Evolutionary conservation across 2,329 filamentous ascomycete species (phyloP).

Genomic region (Rachicladosporium sp.): DNA sequence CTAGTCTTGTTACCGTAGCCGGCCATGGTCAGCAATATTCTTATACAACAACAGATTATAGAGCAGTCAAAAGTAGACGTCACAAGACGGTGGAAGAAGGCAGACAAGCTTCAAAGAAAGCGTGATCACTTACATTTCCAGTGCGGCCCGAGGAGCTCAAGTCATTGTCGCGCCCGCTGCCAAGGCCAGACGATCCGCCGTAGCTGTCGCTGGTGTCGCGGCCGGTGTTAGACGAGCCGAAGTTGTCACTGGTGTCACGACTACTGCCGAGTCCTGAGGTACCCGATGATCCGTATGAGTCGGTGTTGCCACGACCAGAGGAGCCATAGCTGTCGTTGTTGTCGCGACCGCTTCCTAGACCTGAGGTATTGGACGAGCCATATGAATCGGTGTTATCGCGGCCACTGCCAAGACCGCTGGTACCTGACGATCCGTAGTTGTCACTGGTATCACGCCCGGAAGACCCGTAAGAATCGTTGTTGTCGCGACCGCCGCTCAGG

Average conservation of each 20-base stretch:
- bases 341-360: conserved; percentile 6
- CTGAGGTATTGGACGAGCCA: conserved; percentile 2
- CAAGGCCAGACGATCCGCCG: conserved; percentile 6
- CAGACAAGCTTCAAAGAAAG: conserved; percentile 1
- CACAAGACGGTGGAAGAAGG: conserved; percentile 10
- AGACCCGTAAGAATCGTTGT: conserved; percentile 5
- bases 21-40: background rate
- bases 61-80: too few species aligned
- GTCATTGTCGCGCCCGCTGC: conserved; percentile 2
- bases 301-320: too few species aligned
- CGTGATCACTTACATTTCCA: conserved; percentile 1
- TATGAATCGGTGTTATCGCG: conserved; percentile 2
- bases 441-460: conserved; percentile 8
- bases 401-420: conserved; percentile 8
- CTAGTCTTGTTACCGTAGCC: background rate
- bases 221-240: conserved; percentile 9
- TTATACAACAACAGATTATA: too few species aligned
- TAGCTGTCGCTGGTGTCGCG: conserved; percentile 9
- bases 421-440: conserved; percentile 8
- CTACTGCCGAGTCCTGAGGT: too few species aligned
- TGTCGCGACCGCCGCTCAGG: too few species aligned
- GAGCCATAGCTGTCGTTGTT: too few species aligned
- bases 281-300: too few species aligned
- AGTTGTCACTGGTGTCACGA: conserved; percentile 5
- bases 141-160: conserved; percentile 1